Evolutionary conservation across 768 basidiomycete species (phyloP).

Genomic region (Podaxis carcinomalis): DNA sequence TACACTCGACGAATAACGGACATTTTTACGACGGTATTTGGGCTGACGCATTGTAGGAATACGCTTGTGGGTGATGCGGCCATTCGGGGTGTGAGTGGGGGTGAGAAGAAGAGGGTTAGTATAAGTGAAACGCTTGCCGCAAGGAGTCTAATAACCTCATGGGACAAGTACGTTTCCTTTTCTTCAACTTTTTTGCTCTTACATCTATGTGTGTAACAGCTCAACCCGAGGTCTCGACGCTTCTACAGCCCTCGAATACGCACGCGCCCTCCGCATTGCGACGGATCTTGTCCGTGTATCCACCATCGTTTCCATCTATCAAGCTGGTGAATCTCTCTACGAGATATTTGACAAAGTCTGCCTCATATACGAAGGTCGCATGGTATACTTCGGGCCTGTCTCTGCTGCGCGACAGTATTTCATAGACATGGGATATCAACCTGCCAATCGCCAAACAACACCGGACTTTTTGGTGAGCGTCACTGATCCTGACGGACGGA

Average conservation of each 20-base stretch:
- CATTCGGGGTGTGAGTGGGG: slow-evolving; percentile 71
- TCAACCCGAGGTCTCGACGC: slow-evolving; percentile 63
- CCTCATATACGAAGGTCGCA: slow-evolving; percentile 69
- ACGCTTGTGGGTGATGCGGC: slow-evolving; percentile 78
- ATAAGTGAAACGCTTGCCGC: slow-evolving; percentile 57
- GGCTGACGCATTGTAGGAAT: slow-evolving; percentile 65
- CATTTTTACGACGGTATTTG: slow-evolving; percentile 64
- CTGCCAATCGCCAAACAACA: slow-evolving; percentile 58
- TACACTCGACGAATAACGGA: slow-evolving; percentile 47
- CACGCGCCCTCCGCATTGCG: slow-evolving; percentile 57
- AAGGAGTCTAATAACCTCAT: slow-evolving; percentile 57
- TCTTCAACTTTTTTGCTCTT: background rate
- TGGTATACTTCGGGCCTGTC: slow-evolving; percentile 75
- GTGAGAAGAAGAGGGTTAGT: slow-evolving; percentile 76
- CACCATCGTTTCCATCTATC: slow-evolving; percentile 80
- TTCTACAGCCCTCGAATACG: slow-evolving; percentile 72
- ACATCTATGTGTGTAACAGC: slow-evolving; percentile 30
- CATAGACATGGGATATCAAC: slow-evolving; percentile 60
- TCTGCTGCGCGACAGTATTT: slow-evolving; percentile 68
- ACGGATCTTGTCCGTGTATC: slow-evolving; percentile 52
- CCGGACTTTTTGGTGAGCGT: slow-evolving; percentile 62
- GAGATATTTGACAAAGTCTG: slow-evolving; percentile 68
- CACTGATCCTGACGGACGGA: slow-evolving; percentile 56
- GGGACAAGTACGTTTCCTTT: slow-evolving; percentile 64
- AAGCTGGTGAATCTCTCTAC: slow-evolving; percentile 71